A percentile compares a stretch with the other conserved stretches of the same genome.
Evolutionary conservation across 768 basidiomycete genomes (phyloP).

Genomic region (Inosperma sp.): DNA sequence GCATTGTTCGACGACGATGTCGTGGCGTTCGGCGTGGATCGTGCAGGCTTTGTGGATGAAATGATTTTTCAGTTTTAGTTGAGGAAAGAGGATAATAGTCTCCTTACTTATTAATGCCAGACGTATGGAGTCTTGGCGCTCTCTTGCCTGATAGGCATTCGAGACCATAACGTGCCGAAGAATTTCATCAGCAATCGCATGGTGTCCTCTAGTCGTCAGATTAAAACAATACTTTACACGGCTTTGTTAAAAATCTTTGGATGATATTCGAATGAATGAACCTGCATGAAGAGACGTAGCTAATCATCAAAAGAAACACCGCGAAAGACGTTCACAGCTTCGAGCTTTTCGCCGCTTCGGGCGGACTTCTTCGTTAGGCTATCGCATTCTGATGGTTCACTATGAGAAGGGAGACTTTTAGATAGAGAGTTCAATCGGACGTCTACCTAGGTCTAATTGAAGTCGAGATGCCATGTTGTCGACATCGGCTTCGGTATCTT

Average conservation of each 20-base stretch:
- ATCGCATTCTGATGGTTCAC: conserved; percentile 46
- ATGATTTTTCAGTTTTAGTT: neutral
- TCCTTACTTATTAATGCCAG: conserved; percentile 70
- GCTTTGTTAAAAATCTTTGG: neutral
- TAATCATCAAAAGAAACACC: conserved; percentile 82
- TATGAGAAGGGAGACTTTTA: neutral
- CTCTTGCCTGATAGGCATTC: conserved; percentile 61
- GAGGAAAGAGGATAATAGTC: neutral
- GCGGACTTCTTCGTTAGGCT: conserved; percentile 46
- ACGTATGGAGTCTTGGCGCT: conserved; percentile 65
- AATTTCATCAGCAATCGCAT: conserved; percentile 66
- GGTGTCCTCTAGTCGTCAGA: conserved; percentile 57
- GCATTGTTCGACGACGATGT: conserved; percentile 64
- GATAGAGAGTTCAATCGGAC: neutral
- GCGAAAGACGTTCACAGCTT: conserved; percentile 65
- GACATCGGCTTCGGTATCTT: conserved; percentile 53
- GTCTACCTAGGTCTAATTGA: conserved; percentile 66
- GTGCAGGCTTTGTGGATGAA: conserved; percentile 58
- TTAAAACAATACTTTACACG: conserved; percentile 72
- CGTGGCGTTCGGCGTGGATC: conserved; percentile 50
- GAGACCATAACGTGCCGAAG: conserved; percentile 72
- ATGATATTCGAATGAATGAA: conserved; percentile 26
- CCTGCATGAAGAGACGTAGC: conserved; percentile 83
- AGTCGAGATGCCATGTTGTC: conserved; percentile 72
- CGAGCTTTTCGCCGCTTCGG: conserved; percentile 33